Conservation (phyloP, 305 asterid species). For the Plantago coronopus region DNA sequence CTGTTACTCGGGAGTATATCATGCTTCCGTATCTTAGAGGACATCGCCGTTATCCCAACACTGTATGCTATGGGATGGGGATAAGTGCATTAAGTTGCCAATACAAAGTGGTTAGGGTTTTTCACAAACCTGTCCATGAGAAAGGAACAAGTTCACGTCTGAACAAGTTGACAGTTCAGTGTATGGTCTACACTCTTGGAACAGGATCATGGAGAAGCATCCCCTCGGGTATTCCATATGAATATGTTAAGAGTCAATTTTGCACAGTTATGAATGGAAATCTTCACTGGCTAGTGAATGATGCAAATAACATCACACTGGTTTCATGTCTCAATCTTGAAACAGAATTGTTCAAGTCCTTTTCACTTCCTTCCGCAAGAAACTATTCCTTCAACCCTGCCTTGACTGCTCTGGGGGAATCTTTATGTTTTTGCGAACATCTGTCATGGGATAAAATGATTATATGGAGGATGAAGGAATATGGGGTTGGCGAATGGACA, state of each 20-base stretch:
- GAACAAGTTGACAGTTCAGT: neutral
- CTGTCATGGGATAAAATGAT: slow-evolving; percentile 19
- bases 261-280: slow-evolving; percentile 25
- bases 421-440: slow-evolving; percentile 33
- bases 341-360: neutral
- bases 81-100: neutral
- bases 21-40: slow-evolving; percentile 3
- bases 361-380: neutral
- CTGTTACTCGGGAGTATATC: neutral
- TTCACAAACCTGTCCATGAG: neutral
- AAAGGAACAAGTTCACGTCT: neutral
- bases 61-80: neutral
- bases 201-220: slow-evolving; percentile 36
- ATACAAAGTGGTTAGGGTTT: slow-evolving; percentile 1
- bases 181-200: slow-evolving; percentile 28
- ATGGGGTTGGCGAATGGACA: slow-evolving; percentile 35
- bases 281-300: slow-evolving; percentile 14
- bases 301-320: neutral
- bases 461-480: slow-evolving; percentile 47
- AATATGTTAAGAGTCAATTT: neutral
- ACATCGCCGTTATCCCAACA: neutral
- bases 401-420: slow-evolving; percentile 22
- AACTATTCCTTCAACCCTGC: slow-evolving; percentile 21
- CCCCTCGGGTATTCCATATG: slow-evolving; percentile 1
- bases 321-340: slow-evolving; percentile 4